Conservation (phyloP, 164 flowering plant species). For the Magnolia officinalis region DNA sequence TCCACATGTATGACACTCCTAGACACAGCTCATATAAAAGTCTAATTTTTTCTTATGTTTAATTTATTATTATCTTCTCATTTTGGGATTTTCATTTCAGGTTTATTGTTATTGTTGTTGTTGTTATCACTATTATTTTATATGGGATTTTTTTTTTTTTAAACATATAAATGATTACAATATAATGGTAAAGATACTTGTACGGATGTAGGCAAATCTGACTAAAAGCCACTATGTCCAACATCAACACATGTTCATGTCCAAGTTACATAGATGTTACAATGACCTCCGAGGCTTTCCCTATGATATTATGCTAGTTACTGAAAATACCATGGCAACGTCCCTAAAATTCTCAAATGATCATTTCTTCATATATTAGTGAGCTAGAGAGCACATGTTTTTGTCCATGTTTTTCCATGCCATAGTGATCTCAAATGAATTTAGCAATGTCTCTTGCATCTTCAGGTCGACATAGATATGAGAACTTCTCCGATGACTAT, state of each 20-base stretch:
- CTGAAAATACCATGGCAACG: background rate
- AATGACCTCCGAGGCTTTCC: background rate
- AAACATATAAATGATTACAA: background rate
- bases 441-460: conserved; percentile 1
- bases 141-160: background rate
- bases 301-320: background rate
- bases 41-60: no score
- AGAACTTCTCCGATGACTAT: conserved; percentile 32
- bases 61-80: no score
- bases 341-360: background rate
- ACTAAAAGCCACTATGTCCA: background rate
- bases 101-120: no score
- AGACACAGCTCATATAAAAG: no score
- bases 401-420: background rate
- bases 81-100: no score
- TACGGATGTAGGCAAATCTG: background rate
- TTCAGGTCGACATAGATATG: conserved; percentile 45
- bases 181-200: no score
- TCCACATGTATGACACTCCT: no score
- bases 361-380: background rate
- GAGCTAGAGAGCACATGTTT: background rate
- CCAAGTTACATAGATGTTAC: background rate
- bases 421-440: background rate
- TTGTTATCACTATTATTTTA: background rate
- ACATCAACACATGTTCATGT: background rate